These are phyloP conservation scores for Astragalus glycyphyllos DNA, from an alignment of 306 rosid species.

Conservation along the genomic window DNA sequence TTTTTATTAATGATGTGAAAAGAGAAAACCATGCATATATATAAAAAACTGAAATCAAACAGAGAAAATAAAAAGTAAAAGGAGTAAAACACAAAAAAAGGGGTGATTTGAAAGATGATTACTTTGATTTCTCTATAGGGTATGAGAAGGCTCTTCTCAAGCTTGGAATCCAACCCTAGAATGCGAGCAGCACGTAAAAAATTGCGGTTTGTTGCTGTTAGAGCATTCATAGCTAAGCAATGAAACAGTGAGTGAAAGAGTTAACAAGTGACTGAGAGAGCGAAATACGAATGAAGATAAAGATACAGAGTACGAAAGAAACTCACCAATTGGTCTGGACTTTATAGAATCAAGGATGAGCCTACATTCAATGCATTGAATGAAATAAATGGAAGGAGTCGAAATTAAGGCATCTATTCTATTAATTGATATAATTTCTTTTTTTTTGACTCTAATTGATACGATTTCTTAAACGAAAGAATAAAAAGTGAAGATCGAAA, in stretches of 20 bases:
- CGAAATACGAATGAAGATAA: neutral
- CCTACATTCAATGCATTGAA: too few species aligned
- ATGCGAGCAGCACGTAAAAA: constrained; percentile 68
- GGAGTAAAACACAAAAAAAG: neutral
- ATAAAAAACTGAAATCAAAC: neutral
- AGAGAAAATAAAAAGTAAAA: neutral
- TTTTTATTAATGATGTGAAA: neutral
- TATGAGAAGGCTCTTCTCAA: constrained; percentile 73
- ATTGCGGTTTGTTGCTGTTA: constrained; percentile 76
- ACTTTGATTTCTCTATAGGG: constrained; percentile 82
- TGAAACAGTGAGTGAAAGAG: constrained; percentile 12
- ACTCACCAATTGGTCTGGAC: too few species aligned
- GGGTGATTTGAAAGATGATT: neutral
- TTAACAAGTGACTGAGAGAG: neutral
- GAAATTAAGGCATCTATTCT: too few species aligned
- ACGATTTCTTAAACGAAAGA: too few species aligned
- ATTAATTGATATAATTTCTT: too few species aligned
- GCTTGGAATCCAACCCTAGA: constrained; percentile 72
- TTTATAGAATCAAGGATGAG: too few species aligned
- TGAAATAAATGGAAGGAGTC: too few species aligned
- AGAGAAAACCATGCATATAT: constrained; percentile 22
- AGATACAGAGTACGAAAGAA: too few species aligned
- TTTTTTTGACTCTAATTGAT: too few species aligned
- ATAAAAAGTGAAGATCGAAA: too few species aligned
- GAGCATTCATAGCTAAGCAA: constrained; percentile 64